Evolutionary conservation across 306 rosid species (phyloP).

Genomic region (Vigna mungo): DNA sequence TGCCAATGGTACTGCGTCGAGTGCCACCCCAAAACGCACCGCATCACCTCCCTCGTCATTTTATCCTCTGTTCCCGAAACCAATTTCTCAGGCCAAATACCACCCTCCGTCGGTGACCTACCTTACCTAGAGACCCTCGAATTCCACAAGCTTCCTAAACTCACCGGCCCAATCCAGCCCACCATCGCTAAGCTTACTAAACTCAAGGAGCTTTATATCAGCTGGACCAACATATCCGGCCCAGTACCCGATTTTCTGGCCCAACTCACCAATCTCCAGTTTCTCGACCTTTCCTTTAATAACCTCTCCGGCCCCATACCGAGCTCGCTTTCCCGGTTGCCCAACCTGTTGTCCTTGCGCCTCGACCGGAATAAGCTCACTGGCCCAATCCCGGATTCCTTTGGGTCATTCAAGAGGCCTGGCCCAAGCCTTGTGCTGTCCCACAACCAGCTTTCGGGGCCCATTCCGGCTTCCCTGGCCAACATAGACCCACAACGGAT

Average conservation of each 20-base stretch:
- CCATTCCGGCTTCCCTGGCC: conserved; percentile 60
- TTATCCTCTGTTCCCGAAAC: conserved; percentile 43
- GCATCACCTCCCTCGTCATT: conserved; percentile 64
- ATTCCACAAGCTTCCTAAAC: conserved; percentile 66
- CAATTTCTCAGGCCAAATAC: conserved; percentile 61
- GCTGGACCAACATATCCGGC: conserved; percentile 66
- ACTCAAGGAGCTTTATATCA: conserved; percentile 55
- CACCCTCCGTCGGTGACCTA: conserved; percentile 70
- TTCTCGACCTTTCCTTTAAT: conserved; percentile 62
- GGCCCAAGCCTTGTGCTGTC: conserved; percentile 47
- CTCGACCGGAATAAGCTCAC: conserved; percentile 61
- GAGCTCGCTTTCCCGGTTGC: conserved; percentile 60
- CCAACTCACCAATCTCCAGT: conserved; percentile 57
- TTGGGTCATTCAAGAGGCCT: conserved; percentile 49
- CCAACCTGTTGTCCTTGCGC: conserved; percentile 36
- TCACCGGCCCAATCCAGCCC: conserved; percentile 70
- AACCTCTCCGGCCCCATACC: conserved; percentile 66
- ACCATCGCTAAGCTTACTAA: conserved; percentile 61
- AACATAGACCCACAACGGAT: conserved; percentile 38
- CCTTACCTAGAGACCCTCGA: conserved; percentile 60
- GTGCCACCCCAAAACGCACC: conserved; percentile 64
- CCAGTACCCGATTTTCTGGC: conserved; percentile 66
- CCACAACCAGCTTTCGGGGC: conserved; percentile 61
- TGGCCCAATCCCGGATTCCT: conserved; percentile 56
- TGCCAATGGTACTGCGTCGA: conserved; percentile 69